Base-by-base conservation (phyloP, 805 yeast genomes). In the Blastobotrys americana region DNA sequence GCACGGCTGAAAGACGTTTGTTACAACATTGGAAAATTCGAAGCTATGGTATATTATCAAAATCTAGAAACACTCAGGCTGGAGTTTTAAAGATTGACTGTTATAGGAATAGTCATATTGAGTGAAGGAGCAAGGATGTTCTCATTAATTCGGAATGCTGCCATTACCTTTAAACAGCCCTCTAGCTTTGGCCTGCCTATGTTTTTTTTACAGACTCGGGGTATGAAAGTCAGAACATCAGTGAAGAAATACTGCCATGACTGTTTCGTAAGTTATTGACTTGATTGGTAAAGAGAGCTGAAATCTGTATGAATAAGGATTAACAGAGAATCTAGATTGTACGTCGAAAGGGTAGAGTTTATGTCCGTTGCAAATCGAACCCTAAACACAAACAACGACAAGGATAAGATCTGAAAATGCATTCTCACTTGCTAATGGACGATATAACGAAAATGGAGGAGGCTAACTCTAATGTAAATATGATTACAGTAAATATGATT, bases 321-420 rank as follows among this genome's bases (percentile, higher is more conserved):
- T 41, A 39, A 45, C 15, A 19, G 22, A 25, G 19, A 20, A 22
- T n/a, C 6, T 20, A 77, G 69, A 77, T 86, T 66, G 96, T 93
- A 8, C 83, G 94, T 67, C 82, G 97, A 66, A 93, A 89, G 68
- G 98, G 98, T 35, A 75, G 93, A 58, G 90, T 89, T 9, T 87
- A 86, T 53, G 95, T 93, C 34, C 82, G 85, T 61, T 90, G 98
- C 73, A 93, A 89, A 64, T 73, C 93, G 39, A 86, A 89, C 63
- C 87, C 88, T 51, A 87, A 86, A 63, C 97, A 89, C 67, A 89
- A 89, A 67, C 97, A 89, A 67, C 85, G 95, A 65, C 96, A 86
- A 53, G 68, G 69, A 31, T 66, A 34, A 21, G 10, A 8, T 25
- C 31, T n/a, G n/a, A n/a, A n/a, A n/a, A n/a, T n/a, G n/a, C n/a